A percentile compares a stretch with the other conserved stretches of the same genome.
phyloP scores from a whole-genome alignment of 768 basidiomycete species.

The Lactarius hatsudake region DNA sequence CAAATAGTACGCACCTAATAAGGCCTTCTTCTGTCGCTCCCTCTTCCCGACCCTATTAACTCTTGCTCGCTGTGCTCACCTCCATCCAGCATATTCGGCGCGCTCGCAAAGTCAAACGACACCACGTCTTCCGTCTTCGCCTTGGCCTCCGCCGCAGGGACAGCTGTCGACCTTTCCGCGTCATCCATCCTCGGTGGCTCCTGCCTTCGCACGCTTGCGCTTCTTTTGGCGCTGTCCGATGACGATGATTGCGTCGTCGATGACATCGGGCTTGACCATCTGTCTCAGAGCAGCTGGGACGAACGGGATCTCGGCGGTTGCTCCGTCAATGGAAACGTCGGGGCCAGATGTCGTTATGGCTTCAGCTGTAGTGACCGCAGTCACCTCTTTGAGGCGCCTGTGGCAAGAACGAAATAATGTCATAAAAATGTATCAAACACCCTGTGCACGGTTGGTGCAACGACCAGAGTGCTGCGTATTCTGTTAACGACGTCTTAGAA shows the following conservation, averaged over 20 bases:
- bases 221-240: conserved; percentile 71
- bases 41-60: conserved; percentile 33
- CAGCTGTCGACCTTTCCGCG: conserved; percentile 21
- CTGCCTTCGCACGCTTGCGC: conserved; percentile 50
- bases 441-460: conserved; percentile 53
- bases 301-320: conserved; percentile 73
- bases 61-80: conserved; percentile 38
- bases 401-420: background rate
- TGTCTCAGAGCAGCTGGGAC: conserved; percentile 70
- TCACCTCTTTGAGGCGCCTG: conserved; percentile 8
- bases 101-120: conserved; percentile 65
- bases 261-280: conserved; percentile 32
- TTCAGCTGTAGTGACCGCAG: conserved; percentile 13
- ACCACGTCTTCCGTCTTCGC: conserved; percentile 33
- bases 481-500: conserved; percentile 57
- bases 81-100: conserved; percentile 73
- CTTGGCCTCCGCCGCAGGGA: conserved; percentile 26
- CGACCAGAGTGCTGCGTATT: conserved; percentile 62
- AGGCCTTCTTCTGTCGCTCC: conserved; percentile 39
- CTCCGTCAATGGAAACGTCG: conserved; percentile 31
- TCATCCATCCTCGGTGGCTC: conserved; percentile 26
- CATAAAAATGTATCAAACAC: conserved; percentile 29
- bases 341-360: conserved; percentile 15
- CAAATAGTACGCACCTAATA: conserved; percentile 20
- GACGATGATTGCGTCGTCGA: conserved; percentile 66